Conservation (phyloP, 441 rosid genomes). For the Brassica balearica region DNA sequence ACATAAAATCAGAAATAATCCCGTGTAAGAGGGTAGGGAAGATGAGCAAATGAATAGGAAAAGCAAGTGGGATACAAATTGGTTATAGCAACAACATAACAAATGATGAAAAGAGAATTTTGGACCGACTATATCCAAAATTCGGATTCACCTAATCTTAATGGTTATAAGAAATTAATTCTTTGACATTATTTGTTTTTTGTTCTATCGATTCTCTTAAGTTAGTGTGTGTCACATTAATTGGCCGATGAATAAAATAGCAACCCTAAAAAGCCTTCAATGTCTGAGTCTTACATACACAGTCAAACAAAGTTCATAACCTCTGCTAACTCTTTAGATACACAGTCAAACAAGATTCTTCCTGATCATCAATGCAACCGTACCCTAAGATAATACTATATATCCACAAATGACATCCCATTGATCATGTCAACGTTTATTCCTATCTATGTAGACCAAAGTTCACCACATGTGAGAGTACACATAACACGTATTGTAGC, state of each 20-base stretch:
- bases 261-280: background rate
- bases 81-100: slow-evolving; percentile 20
- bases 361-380: slow-evolving; percentile 65
- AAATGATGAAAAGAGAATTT: slow-evolving; percentile 13
- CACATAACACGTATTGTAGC: background rate
- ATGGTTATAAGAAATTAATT: slow-evolving; percentile 2
- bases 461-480: slow-evolving; percentile 49
- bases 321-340: background rate
- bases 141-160: background rate
- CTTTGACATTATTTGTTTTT: background rate
- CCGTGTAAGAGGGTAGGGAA: slow-evolving; percentile 9
- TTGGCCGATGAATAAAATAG: background rate
- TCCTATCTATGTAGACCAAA: slow-evolving; percentile 52
- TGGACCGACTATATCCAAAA: slow-evolving; percentile 20
- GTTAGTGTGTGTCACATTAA: background rate
- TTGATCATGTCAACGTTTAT: background rate
- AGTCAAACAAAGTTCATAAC: background rate
- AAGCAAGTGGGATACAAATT: slow-evolving; percentile 19
- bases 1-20: background rate
- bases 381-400: slow-evolving; percentile 61
- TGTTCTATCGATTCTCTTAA: background rate
- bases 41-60: slow-evolving; percentile 18
- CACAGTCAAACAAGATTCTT: slow-evolving; percentile 63
- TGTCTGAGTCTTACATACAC: background rate
- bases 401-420: slow-evolving; percentile 37